phyloP scores from a whole-genome alignment of 441 rosid species.

The Adansonia rubrostipa region DNA sequence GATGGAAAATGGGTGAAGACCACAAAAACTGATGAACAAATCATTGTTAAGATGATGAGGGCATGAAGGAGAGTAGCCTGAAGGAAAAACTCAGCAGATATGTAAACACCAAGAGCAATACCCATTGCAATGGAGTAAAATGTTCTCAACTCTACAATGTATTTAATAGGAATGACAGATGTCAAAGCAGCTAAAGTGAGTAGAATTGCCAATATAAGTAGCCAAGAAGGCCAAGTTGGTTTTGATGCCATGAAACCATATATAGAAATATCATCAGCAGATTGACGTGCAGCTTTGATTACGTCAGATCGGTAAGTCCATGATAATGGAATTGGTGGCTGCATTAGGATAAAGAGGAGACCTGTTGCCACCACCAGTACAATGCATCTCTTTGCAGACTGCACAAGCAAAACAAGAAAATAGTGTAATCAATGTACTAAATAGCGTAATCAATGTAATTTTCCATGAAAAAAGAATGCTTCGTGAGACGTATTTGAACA shows the following conservation, averaged over 20 bases:
- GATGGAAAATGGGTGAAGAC: slow-evolving; percentile 98
- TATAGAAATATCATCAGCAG: slow-evolving; percentile 94
- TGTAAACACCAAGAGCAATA: slow-evolving; percentile 85
- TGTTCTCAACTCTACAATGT: slow-evolving; percentile 82
- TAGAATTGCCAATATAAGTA: slow-evolving; percentile 79
- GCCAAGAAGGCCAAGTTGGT: slow-evolving; percentile 99
- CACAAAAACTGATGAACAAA: slow-evolving; percentile 83
- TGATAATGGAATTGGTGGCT: slow-evolving; percentile 92
- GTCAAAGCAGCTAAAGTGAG: slow-evolving; percentile 87
- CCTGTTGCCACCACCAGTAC: slow-evolving; percentile 93
- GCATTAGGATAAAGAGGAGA: slow-evolving; percentile 84
- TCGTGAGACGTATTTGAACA: not conserved
- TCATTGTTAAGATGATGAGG: slow-evolving; percentile 83
- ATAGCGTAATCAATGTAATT: not conserved
- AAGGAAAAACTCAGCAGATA: slow-evolving; percentile 96
- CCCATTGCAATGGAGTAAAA: slow-evolving; percentile 86
- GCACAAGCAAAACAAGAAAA: slow-evolving; percentile 35
- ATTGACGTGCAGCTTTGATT: slow-evolving; percentile 85
- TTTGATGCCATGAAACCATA: slow-evolving; percentile 91
- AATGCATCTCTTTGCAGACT: slow-evolving; percentile 93
- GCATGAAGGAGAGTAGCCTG: slow-evolving; percentile 90
- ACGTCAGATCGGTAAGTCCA: slow-evolving; percentile 86
- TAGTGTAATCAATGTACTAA: slow-evolving; percentile 28
- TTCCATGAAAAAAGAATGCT: not conserved
- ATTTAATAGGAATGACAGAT: slow-evolving; percentile 83